Conservation (phyloP, 345 rosid species). For the Populus pruinosa region DNA sequence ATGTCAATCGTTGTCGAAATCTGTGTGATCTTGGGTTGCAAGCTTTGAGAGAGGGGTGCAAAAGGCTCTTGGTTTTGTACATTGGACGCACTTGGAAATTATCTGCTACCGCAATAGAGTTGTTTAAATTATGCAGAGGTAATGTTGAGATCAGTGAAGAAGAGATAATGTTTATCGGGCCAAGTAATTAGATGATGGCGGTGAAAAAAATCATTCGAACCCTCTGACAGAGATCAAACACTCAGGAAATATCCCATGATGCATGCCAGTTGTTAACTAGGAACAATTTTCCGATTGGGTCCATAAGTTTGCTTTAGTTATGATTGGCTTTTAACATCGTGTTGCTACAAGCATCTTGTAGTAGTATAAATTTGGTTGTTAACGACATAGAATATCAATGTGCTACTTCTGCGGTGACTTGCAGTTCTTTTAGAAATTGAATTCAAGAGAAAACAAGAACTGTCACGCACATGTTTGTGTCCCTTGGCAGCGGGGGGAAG, state of each 20-base stretch:
- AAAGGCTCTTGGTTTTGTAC: slow-evolving; percentile 47
- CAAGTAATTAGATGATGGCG: slow-evolving; percentile 27
- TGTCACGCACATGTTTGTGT: too few species aligned
- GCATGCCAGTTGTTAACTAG: not conserved
- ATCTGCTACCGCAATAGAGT: slow-evolving; percentile 38
- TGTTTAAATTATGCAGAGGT: slow-evolving; percentile 50
- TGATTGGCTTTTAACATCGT: not conserved
- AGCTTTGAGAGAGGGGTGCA: slow-evolving; percentile 63
- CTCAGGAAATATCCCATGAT: not conserved
- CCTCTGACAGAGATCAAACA: too few species aligned
- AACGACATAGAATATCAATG: too few species aligned
- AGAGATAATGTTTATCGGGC: slow-evolving; percentile 52
- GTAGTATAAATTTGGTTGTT: not conserved
- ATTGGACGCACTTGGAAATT: slow-evolving; percentile 30
- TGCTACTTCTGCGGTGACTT: too few species aligned
- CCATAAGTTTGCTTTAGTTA: not conserved
- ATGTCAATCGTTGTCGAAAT: slow-evolving; percentile 65
- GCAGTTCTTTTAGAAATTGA: too few species aligned
- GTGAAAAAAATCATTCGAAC: not conserved
- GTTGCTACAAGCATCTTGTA: not conserved
- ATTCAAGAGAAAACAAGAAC: too few species aligned
- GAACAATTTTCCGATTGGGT: not conserved
- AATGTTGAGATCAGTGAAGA: slow-evolving; percentile 39
- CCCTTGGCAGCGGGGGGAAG: too few species aligned
- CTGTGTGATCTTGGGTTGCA: slow-evolving; percentile 55